A percentile compares a stretch with the other conserved stretches of the same genome.
phyloP scores from a whole-genome alignment of 768 basidiomycete species.

The Agaricus subrufescens region DNA sequence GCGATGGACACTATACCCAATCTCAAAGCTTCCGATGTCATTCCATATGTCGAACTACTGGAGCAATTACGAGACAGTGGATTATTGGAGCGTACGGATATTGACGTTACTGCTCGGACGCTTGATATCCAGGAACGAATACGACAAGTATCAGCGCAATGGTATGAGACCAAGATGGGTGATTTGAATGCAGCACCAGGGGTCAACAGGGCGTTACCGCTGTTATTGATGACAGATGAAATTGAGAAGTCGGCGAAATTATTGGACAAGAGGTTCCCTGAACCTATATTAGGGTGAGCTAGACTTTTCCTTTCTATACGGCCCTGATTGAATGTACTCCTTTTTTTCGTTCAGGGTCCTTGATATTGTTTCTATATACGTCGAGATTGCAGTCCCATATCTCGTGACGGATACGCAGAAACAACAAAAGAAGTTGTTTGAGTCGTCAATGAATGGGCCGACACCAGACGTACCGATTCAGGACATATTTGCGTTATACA shows the following conservation, averaged over 20 bases:
- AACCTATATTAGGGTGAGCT: conserved; percentile 74
- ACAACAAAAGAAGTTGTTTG: conserved; percentile 70
- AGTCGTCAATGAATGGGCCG: conserved; percentile 82
- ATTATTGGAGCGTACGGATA: conserved; percentile 66
- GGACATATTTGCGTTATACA: conserved; percentile 85
- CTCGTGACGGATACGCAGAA: conserved; percentile 62
- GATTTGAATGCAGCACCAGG: conserved; percentile 67
- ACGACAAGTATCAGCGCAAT: conserved; percentile 51
- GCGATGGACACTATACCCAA: conserved; percentile 72
- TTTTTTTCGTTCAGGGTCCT: conserved; percentile 40
- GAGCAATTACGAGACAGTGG: conserved; percentile 67
- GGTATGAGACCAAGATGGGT: conserved; percentile 58
- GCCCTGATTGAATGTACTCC: background rate
- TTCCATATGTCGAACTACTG: conserved; percentile 61
- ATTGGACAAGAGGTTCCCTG: conserved; percentile 83
- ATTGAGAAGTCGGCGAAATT: conserved; percentile 81
- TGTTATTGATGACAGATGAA: conserved; percentile 83
- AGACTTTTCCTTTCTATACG: background rate
- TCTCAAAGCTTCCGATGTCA: conserved; percentile 67
- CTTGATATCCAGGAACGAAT: conserved; percentile 65
- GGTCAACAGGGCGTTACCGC: conserved; percentile 75
- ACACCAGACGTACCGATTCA: conserved; percentile 86
- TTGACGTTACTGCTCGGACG: conserved; percentile 66
- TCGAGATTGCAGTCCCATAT: conserved; percentile 65
- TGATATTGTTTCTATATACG: conserved; percentile 70